Evolutionary conservation across 202 grass and related monocot genomes (phyloP).

Genomic region (Miscanthus sacchariflorus): DNA sequence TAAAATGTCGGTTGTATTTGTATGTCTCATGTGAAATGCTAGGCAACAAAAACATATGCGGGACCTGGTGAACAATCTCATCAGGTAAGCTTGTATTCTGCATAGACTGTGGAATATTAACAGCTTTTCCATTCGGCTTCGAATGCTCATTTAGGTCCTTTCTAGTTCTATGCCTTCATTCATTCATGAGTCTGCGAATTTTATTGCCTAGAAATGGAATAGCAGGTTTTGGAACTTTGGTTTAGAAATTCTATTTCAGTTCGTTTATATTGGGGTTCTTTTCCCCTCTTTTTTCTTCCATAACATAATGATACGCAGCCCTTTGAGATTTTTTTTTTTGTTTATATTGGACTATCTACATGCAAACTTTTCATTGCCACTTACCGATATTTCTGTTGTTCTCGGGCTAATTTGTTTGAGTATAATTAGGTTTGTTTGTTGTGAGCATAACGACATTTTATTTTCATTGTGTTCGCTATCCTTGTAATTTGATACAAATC

Average conservation of each 20-base stretch:
- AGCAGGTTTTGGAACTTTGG: background rate
- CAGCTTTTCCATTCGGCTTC: background rate
- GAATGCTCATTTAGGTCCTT: constrained; percentile 3
- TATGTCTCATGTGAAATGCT: constrained; percentile 32
- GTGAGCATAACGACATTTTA: background rate
- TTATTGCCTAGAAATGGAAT: constrained; percentile 9
- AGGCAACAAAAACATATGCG: constrained; percentile 59
- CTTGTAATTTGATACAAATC: constrained; percentile 15
- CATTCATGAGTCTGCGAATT: background rate
- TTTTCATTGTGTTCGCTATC: background rate
- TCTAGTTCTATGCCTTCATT: constrained; percentile 24
- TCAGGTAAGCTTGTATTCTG: constrained; percentile 54
- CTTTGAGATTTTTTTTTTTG: background rate
- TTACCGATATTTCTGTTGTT: background rate
- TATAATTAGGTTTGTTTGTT: constrained; percentile 15
- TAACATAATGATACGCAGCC: background rate
- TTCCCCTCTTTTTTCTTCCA: background rate
- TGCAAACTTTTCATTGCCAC: background rate
- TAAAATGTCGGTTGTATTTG: constrained; percentile 15
- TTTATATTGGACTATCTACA: constrained; percentile 22
- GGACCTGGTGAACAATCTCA: constrained; percentile 50
- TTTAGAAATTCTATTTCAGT: constrained; percentile 7
- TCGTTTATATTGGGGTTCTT: background rate
- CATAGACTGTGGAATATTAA: constrained; percentile 1
- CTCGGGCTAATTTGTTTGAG: constrained; percentile 21